Conservation (phyloP, 495 filamentous ascomycete genomes). For the Aspergillus coremiiformis region DNA sequence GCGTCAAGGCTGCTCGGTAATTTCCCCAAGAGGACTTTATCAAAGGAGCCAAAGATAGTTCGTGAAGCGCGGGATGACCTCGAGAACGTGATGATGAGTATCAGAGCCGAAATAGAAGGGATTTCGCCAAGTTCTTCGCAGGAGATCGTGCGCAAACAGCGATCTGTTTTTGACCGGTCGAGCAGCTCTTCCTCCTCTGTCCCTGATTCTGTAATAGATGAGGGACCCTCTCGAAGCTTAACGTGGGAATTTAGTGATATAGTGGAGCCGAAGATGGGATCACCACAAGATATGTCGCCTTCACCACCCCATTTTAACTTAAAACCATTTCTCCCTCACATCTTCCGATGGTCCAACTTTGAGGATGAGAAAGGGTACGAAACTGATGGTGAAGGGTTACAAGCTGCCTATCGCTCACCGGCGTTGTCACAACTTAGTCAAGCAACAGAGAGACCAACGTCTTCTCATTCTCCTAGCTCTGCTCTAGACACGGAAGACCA, state of each 20-base stretch:
- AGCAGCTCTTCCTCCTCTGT: slow-evolving; percentile 54
- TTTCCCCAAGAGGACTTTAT: slow-evolving; percentile 29
- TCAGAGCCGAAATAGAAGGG: slow-evolving; percentile 51
- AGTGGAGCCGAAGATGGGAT: slow-evolving; percentile 24
- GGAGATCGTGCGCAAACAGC: slow-evolving; percentile 42
- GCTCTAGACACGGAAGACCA: slow-evolving; percentile 19
- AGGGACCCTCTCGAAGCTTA: slow-evolving; percentile 27
- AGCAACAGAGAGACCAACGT: slow-evolving; percentile 23
- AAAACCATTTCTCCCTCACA: slow-evolving; percentile 32
- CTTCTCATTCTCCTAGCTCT: slow-evolving; percentile 23
- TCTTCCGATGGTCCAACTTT: slow-evolving; percentile 25
- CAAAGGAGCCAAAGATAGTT: slow-evolving; percentile 29
- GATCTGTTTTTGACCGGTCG: slow-evolving; percentile 66
- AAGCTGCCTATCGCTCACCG: slow-evolving; percentile 21
- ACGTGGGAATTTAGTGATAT: slow-evolving; percentile 30
- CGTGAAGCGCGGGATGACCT: slow-evolving; percentile 41
- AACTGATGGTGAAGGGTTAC: slow-evolving; percentile 32
- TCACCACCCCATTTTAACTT: slow-evolving; percentile 24
- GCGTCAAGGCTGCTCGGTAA: slow-evolving; percentile 46
- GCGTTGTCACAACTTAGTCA: slow-evolving; percentile 31
- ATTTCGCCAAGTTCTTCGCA: slow-evolving; percentile 44
- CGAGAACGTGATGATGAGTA: slow-evolving; percentile 40
- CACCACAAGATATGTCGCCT: slow-evolving; percentile 25
- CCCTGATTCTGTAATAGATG: slow-evolving; percentile 32
- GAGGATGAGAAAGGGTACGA: slow-evolving; percentile 38